Base-by-base conservation (phyloP, 2,329 filamentous ascomycete genomes). In the Hypoxylon sp. region DNA sequence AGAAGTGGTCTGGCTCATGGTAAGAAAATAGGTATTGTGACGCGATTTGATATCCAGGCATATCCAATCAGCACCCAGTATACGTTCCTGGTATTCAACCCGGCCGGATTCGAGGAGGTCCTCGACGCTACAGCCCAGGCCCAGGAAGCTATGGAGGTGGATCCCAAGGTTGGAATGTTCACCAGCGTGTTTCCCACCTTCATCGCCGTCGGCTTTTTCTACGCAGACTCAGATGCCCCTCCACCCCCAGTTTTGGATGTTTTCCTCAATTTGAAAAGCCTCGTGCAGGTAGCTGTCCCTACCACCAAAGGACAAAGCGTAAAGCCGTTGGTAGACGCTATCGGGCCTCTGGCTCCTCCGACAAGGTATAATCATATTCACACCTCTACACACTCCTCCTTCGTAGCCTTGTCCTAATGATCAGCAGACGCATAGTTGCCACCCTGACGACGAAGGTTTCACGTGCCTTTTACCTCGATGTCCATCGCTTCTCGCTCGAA, bases 21-120 rank as follows among this genome's bases (percentile, higher is more conserved):
- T n/a, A n/a, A n/a, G n/a, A n/a, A n/a, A 33, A 3, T 38, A 66
- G 63, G 63, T 11, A 63, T 66, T 38, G 58, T 68, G 2, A 67
- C 64, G 2, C 57, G 50, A 4, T 63, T 66, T 23, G 60, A 63
- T 29, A 47, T 66, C 15, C 20, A 55, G 8, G 62, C 55, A 5
- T 57, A 66, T 26, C 58, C 62, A 3, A 54, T 62, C 47, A 54
- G 63, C 3, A 24, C 49, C 3, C 54, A 65, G 31, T 68, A 59
- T 18, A 52, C 52, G 2, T 18, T 67, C n/a, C 55, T 60, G 1
- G 8, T 62, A 1, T 69, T 67, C 15, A 17, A 60, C 41, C 35
- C 43, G 10, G n/a, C 47, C 1, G 65, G 64, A 35, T 60, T 59
- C 15, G 24, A 24, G 10, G 62, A 63, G 2, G 54, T 67, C 20